Conservation (phyloP, 441 rosid genomes). For the Erodium texanum region DNA sequence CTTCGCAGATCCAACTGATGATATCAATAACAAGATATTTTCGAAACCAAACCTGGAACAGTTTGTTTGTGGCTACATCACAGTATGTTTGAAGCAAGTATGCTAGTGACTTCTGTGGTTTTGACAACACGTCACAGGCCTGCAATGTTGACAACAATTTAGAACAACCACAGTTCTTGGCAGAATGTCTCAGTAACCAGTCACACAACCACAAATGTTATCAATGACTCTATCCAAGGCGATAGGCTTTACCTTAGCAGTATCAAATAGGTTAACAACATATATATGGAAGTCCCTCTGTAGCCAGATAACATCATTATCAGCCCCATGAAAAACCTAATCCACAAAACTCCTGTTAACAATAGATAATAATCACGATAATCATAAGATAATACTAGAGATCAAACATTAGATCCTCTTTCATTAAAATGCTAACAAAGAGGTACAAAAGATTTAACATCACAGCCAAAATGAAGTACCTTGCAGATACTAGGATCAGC, state of each 20-base stretch:
- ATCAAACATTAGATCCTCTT: background rate
- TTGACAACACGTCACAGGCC: conserved; percentile 83
- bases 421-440: background rate
- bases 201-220: background rate
- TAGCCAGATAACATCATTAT: conserved; percentile 87
- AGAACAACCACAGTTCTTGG: background rate
- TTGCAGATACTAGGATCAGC: conserved; percentile 71
- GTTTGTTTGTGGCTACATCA: conserved; percentile 66
- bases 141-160: conserved; percentile 27
- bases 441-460: background rate
- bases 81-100: conserved; percentile 82
- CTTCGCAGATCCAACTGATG: conserved; percentile 3
- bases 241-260: conserved; percentile 63
- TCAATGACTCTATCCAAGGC: conserved; percentile 2
- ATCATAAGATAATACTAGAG: background rate
- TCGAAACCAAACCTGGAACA: conserved; percentile 55
- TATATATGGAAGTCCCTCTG: conserved; percentile 94
- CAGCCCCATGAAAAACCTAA: conserved; percentile 97
- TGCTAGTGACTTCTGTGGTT: conserved; percentile 81
- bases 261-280: conserved; percentile 86
- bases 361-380: background rate
- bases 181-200: background rate
- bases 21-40: background rate
- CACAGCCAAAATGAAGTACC: conserved; percentile 27
- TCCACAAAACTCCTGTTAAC: conserved; percentile 14